A percentile compares a stretch with the other conserved stretches of the same genome.
phyloP scores from a whole-genome alignment of 2,329 filamentous ascomycete genomes.

The Fonsecaea erecta region DNA sequence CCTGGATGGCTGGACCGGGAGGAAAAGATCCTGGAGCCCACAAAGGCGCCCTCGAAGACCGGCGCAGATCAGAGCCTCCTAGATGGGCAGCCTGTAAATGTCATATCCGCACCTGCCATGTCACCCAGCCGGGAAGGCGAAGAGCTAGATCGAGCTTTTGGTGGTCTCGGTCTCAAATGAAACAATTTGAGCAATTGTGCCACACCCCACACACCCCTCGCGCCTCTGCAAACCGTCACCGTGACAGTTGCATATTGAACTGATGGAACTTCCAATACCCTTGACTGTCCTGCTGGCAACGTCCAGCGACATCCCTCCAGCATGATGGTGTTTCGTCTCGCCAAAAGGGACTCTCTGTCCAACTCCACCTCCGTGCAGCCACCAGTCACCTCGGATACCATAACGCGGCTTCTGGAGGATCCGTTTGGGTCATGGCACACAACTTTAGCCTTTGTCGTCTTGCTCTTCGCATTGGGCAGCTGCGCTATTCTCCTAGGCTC shows the following conservation, averaged over 20 bases:
- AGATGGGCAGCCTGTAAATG: slow-evolving; percentile 43
- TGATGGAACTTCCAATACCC: background rate
- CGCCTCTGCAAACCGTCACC: background rate
- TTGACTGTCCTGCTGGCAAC: background rate
- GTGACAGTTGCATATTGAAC: background rate
- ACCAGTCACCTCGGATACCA: background rate
- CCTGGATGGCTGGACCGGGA: slow-evolving; percentile 69
- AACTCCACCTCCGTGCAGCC: background rate
- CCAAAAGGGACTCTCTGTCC: background rate
- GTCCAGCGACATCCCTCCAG: background rate
- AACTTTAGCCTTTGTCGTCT: slow-evolving; percentile 17
- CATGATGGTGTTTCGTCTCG: background rate
- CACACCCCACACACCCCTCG: slow-evolving; percentile 11
- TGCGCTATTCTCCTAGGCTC: slow-evolving; percentile 21
- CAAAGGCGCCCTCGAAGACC: slow-evolving; percentile 33
- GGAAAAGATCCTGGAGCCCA: slow-evolving; percentile 63
- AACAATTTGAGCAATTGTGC: slow-evolving; percentile 5
- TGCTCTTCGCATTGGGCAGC: slow-evolving; percentile 9
- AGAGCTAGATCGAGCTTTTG: slow-evolving; percentile 60
- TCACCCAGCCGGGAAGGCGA: slow-evolving; percentile 54
- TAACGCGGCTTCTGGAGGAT: slow-evolving; percentile 24
- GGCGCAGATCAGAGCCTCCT: slow-evolving; percentile 40
- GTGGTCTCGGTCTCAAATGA: slow-evolving; percentile 53
- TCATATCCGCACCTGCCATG: slow-evolving; percentile 45
- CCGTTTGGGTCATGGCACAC: slow-evolving; percentile 32